Base-by-base conservation (phyloP, 495 filamentous ascomycete genomes). In the Trichoderma asperelloides region DNA sequence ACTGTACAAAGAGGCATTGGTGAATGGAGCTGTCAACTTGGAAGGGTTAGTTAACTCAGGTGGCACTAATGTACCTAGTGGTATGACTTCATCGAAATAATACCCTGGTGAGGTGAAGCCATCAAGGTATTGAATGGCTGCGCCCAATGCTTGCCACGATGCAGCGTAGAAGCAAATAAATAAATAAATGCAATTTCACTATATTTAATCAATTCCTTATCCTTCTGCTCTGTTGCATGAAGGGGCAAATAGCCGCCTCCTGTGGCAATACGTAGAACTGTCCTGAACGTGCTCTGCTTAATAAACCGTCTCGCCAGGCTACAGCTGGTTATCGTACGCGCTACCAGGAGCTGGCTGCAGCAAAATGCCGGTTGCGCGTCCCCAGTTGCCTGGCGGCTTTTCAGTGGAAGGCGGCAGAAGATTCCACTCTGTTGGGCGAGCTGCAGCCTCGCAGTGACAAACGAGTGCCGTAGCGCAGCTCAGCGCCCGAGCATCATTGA, bases 381-480 rank as follows among this genome's bases (percentile, higher is more conserved):
- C 55, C 55, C 55, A 60, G 55, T 60, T 60, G 55, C 55, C 55
- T 60, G 55, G 55, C 55, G 55, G 16, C n/a, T 60, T 60, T 30
- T 60, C 55, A 60, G 55, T 60, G 55, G 55, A 60, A 60, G 55
- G 11, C 55, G 55, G 55, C 55, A 60, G 55, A 60, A 60, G 55
- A 60, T 60, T 60, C 55, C 55, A 60, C 55, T 60, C 16, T 60
- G 49, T 57, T 25, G 7, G 25, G 51, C 51, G 51, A 23, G 21
- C 51, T 23, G 55, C 55, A 60, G 55, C 55, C 55, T 60, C 25
- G 55, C 55, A 18, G n/a, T 18, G 11, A 28, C 12, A 28, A 12
- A 25, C 27, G 49, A 60, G 23, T 11, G 2, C 55, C 11, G 55
- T 60, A 60, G 55, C 55, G 55, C 55, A 60, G 55, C 25, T 28